phyloP scores from a whole-genome alignment of 169 alveolate genomes.

The Hepatocystis sp. region DNA sequence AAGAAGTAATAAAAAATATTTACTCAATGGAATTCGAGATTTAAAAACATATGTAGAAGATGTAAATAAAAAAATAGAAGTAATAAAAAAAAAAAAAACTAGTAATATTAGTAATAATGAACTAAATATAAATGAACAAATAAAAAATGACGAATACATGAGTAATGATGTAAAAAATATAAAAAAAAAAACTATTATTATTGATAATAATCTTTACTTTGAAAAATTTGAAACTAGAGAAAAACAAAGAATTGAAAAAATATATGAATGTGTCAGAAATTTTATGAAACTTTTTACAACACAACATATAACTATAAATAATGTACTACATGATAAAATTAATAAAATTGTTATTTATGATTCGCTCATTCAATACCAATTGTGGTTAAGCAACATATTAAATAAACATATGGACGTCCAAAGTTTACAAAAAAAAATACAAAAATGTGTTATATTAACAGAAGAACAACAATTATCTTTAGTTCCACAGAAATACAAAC shows the following conservation, averaged over 20 bases:
- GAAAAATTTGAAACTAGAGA: slow-evolving; percentile 76
- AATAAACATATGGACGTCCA: slow-evolving; percentile 13
- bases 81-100: background rate
- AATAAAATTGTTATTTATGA: slow-evolving; percentile 33
- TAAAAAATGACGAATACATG: background rate
- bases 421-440: slow-evolving; percentile 23
- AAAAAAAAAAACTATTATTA: background rate
- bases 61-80: background rate
- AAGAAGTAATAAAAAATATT: background rate
- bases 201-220: slow-evolving; percentile 16
- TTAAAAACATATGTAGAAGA: slow-evolving; percentile 6
- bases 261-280: slow-evolving; percentile 37
- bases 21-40: slow-evolving; percentile 5
- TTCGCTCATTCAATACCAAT: slow-evolving; percentile 58
- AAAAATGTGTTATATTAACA: slow-evolving; percentile 26
- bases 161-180: background rate
- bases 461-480: slow-evolving; percentile 42
- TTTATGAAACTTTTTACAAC: slow-evolving; percentile 27
- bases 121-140: too few species aligned
- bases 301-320: slow-evolving; percentile 33
- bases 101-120: background rate
- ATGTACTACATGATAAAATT: background rate
- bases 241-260: slow-evolving; percentile 59
- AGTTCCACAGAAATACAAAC: too few species aligned
- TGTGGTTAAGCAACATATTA: slow-evolving; percentile 41